Evolutionary conservation across 2,329 filamentous ascomycete species (phyloP).

Genomic region (Colletotrichum filicis): DNA sequence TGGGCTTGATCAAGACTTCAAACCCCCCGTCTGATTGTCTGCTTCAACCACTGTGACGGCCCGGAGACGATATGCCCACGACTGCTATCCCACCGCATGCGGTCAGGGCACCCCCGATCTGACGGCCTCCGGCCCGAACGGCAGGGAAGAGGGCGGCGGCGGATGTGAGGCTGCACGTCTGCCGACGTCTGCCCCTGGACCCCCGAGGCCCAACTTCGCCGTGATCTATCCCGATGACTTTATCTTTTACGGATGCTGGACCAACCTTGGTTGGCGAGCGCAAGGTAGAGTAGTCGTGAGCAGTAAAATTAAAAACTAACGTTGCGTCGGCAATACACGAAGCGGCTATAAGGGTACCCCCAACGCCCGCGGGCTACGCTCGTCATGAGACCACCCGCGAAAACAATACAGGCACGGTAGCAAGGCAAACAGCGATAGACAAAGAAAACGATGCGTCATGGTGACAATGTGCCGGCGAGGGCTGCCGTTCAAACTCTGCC

Average conservation of each 20-base stretch:
- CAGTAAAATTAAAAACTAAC: constrained; percentile 34
- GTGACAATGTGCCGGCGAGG: constrained; percentile 33
- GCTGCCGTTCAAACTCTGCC: constrained; percentile 28
- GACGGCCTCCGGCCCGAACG: background rate
- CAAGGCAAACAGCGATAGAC: constrained; percentile 25
- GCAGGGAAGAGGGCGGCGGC: background rate
- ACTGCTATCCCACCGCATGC: background rate
- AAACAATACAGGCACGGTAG: constrained; percentile 19
- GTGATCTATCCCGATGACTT: background rate
- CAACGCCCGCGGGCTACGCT: constrained; percentile 27
- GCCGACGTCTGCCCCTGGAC: constrained; percentile 7
- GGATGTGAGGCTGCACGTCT: constrained; percentile 2
- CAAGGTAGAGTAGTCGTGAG: constrained; percentile 17
- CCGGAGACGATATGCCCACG: background rate
- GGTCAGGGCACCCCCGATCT: background rate
- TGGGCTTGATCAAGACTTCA: background rate
- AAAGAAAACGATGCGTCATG: constrained; percentile 30
- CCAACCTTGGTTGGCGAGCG: background rate
- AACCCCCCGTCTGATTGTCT: background rate
- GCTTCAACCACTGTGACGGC: background rate
- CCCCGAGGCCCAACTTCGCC: constrained; percentile 2
- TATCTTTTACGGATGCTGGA: background rate
- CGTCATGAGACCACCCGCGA: constrained; percentile 21
- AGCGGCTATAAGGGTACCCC: constrained; percentile 32
- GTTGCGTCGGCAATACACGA: constrained; percentile 32